phyloP scores from a whole-genome alignment of 2,329 filamentous ascomycete genomes.

The Talaromyces piceae region DNA sequence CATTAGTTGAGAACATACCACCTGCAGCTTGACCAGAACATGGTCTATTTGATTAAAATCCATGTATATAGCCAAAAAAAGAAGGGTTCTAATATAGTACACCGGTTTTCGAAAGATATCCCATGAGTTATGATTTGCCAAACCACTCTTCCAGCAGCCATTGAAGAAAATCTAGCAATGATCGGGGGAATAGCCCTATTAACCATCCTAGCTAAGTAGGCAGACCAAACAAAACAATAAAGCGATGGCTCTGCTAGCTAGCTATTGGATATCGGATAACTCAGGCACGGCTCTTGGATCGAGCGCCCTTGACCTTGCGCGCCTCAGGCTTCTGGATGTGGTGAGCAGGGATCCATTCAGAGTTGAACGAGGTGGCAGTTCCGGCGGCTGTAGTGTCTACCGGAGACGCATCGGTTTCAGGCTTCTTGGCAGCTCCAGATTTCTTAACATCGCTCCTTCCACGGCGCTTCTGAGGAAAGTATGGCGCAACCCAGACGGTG shows the following conservation, averaged over 20 bases:
- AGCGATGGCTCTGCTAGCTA: neutral
- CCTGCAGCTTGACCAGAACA: neutral
- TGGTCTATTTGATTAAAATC: neutral
- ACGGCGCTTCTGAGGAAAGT: slow-evolving; percentile 77
- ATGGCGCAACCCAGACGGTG: slow-evolving; percentile 91
- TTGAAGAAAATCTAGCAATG: neutral
- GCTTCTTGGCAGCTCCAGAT: slow-evolving; percentile 59
- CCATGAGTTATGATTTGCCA: neutral
- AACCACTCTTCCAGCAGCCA: neutral
- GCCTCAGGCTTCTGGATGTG: slow-evolving; percentile 81
- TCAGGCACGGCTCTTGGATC: slow-evolving; percentile 30
- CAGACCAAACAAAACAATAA: neutral
- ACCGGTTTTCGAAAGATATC: neutral
- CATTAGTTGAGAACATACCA: neutral
- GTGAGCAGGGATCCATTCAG: slow-evolving; percentile 86
- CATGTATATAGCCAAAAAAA: slow-evolving; percentile 4
- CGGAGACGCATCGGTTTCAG: slow-evolving; percentile 35
- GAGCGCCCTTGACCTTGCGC: slow-evolving; percentile 49
- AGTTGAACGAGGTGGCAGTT: slow-evolving; percentile 70
- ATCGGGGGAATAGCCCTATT: neutral
- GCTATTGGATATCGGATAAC: neutral
- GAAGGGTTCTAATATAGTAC: slow-evolving; percentile 9
- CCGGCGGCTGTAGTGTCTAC: slow-evolving; percentile 54
- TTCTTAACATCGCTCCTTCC: slow-evolving; percentile 59
- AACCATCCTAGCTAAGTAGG: neutral